Percentiles rank a stretch among this genome's conserved stretches.
These are phyloP conservation scores for Allium fistulosum DNA, from an alignment of 106 monocot genomes.

Conservation along the genomic window DNA sequence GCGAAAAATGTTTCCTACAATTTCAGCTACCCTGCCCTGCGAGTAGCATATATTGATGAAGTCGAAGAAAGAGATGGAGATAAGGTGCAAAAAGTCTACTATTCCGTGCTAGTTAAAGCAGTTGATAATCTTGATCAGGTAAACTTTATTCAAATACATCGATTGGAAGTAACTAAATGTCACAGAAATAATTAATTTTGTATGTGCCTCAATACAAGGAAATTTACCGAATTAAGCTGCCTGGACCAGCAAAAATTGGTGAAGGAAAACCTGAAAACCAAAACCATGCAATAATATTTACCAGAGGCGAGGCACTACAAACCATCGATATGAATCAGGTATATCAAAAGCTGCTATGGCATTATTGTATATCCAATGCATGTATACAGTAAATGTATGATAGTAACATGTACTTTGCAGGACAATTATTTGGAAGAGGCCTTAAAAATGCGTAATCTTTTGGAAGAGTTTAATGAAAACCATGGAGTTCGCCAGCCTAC, in stretches of 20 bases:
- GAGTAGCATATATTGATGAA: slow-evolving; percentile 99
- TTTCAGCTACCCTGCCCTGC: slow-evolving; percentile 80
- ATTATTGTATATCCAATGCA: not conserved
- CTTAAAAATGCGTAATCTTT: slow-evolving; percentile 94
- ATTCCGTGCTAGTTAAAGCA: slow-evolving; percentile 97
- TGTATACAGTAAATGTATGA: not conserved
- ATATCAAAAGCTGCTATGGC: not conserved
- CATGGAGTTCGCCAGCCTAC: slow-evolving; percentile 92
- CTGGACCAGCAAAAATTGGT: slow-evolving; percentile 85
- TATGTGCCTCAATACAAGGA: slow-evolving; percentile 43
- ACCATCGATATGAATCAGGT: slow-evolving; percentile 99
- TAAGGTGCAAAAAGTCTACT: slow-evolving; percentile 90
- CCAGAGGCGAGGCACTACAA: slow-evolving; percentile 97
- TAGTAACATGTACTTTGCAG: slow-evolving; percentile 18
- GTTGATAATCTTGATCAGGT: slow-evolving; percentile 98
- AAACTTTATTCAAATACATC: slow-evolving; percentile 9
- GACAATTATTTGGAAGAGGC: slow-evolving; percentile 99
- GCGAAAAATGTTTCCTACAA: slow-evolving; percentile 7
- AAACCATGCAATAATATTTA: slow-evolving; percentile 96
- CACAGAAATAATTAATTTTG: too few relatives aligned
- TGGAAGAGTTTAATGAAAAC: slow-evolving; percentile 97
- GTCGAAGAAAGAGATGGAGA: slow-evolving; percentile 96
- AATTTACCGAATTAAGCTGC: slow-evolving; percentile 97
- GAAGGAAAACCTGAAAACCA: slow-evolving; percentile 99
- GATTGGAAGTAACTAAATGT: too few relatives aligned